Evolutionary conservation across 106 monocot genomes (phyloP), one percentile per base, ranked within the genome.

Genomic region (Apostasia shenzhenica): DNA sequence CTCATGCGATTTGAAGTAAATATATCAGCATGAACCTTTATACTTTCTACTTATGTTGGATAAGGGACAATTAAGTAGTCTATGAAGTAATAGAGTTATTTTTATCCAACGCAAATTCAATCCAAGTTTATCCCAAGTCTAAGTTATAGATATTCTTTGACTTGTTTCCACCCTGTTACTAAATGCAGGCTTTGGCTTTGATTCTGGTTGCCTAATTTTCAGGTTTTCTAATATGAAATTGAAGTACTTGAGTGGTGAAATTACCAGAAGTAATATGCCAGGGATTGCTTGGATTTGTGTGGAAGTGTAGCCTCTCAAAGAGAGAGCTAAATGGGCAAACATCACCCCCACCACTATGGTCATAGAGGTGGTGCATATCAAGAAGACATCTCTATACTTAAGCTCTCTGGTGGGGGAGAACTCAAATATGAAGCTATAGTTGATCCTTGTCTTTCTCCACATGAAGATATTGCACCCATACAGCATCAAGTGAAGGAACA

Each of bases 391-490:
- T 47, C 88, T 76, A n/a, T 92, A 81, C 59, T 92, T 85, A 40
- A 92, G 66, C 60, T 88, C 88, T 59, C 74, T 86, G 59, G 78
- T 86, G n/a, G 95, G 86, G 37, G 77, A 10, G 57, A 93, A 93
- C 76, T 90, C 99, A 65, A 99, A 99, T 73, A 99, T 99, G 63
- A 99, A 99, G 68, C 66, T 80, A 75, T 99, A 99, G 70, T 93
- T 99, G 70, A 99, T 92, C 41, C 90, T 80, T 1, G 85, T 74
- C 73, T 87, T 93, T 57, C 90, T 73, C 90, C 92, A 93, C 83
- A 90, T 70, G 78, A 88, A 85, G 65, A 93, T 99, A 80, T 92
- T 93, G 69, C 92, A 99, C 6, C 99, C 93, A 70, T 99, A 99
- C 41, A 99, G 85, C 73, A 99, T 85, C 13, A 99, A 14, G 67